A percentile compares a stretch with the other conserved stretches of the same genome.
phyloP scores from a whole-genome alignment of 2,329 filamentous ascomycete genomes.

The Remersonia thermophila region DNA sequence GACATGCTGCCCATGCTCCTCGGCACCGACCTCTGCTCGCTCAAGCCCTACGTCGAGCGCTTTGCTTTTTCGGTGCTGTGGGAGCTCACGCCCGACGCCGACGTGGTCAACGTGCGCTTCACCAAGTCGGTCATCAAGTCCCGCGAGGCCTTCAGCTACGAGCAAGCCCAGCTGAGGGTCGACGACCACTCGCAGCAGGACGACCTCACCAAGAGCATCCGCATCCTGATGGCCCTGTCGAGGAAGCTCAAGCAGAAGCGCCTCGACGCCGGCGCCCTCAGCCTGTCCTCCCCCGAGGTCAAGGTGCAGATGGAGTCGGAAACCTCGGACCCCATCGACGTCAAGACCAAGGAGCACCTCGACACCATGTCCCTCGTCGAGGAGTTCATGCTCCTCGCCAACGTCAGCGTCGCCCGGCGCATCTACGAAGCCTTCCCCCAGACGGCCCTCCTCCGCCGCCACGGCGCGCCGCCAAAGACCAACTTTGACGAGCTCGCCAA shows the following conservation, averaged over 20 bases:
- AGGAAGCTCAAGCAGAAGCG: conserved; percentile 91
- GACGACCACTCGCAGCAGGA: conserved; percentile 82
- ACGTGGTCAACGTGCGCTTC: conserved; percentile 75
- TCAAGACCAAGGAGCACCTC: conserved; percentile 87
- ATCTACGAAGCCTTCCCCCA: conserved; percentile 90
- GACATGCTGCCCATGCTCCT: conserved; percentile 98
- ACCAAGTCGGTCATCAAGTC: conserved; percentile 98
- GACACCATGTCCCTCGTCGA: conserved; percentile 97
- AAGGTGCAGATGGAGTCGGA: conserved; percentile 92
- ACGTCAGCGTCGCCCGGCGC: conserved; percentile 82
- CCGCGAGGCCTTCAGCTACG: conserved; percentile 93
- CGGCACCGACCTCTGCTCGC: conserved; percentile 87
- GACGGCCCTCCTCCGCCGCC: conserved; percentile 83
- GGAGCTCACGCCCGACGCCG: conserved; percentile 77
- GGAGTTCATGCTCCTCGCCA: conserved; percentile 98
- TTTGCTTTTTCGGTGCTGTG: conserved; percentile 77
- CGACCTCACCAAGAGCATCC: conserved; percentile 81
- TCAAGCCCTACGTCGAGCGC: conserved; percentile 95
- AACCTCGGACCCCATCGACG: conserved; percentile 88
- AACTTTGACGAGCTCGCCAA: conserved; percentile 92
- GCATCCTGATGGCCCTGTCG: conserved; percentile 73
- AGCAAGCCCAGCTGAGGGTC: conserved; percentile 86
- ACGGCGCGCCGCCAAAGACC: conserved; percentile 82
- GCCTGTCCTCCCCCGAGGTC: conserved; percentile 94
- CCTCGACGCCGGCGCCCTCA: conserved; percentile 89